Evolutionary conservation across 2,329 filamentous ascomycete species (phyloP).

Genomic region (Alternaria solani): DNA sequence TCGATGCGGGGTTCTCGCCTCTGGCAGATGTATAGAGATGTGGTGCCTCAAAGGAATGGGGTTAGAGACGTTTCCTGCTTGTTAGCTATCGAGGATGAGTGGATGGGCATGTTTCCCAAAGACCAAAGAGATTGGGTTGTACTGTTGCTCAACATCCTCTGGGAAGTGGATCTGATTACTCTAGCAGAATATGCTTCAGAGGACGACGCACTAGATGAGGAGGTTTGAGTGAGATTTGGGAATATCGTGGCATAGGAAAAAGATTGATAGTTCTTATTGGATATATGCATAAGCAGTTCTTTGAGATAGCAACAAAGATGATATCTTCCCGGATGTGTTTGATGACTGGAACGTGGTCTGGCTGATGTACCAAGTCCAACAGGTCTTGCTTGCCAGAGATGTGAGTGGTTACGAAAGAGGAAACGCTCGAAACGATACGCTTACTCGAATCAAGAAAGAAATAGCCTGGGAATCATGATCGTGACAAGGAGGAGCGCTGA

Average conservation of each 20-base stretch:
- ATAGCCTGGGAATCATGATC: no score
- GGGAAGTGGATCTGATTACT: not conserved
- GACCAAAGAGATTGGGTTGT: not conserved
- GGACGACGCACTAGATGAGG: not conserved
- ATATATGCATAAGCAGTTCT: not conserved
- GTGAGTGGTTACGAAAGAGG: no score
- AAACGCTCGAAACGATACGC: no score
- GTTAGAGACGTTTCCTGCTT: not conserved
- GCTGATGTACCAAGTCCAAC: not conserved
- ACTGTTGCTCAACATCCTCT: not conserved
- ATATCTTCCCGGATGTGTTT: not conserved
- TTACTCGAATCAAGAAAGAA: no score
- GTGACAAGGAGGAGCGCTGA: no score
- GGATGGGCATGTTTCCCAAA: not conserved
- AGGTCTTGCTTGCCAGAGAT: no score
- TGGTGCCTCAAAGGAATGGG: not conserved
- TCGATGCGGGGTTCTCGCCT: not conserved
- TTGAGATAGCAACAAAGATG: not conserved
- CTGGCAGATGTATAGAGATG: not conserved
- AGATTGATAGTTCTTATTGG: not conserved
- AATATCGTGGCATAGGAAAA: not conserved
- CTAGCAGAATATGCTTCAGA: not conserved
- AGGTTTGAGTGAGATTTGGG: not conserved
- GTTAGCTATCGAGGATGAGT: not conserved
- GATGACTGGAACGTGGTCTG: not conserved